These are phyloP conservation scores for Zangia roseola DNA, from an alignment of 768 basidiomycete genomes.

Conservation along the genomic window DNA sequence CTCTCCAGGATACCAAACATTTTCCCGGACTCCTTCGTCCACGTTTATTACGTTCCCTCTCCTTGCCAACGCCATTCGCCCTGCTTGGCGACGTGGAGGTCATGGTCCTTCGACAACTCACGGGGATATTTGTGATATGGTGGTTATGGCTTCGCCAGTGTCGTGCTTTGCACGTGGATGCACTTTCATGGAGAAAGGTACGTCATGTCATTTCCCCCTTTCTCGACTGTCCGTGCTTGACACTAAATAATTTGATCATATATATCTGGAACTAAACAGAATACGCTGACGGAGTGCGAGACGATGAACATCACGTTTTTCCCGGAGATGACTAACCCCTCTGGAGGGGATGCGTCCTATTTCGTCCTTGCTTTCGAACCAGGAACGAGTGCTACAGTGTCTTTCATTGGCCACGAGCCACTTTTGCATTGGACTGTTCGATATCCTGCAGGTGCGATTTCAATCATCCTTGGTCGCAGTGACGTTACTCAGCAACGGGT, in stretches of 20 bases:
- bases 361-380: slow-evolving; percentile 42
- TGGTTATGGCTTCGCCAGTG: slow-evolving; percentile 2
- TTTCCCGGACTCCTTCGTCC: neutral
- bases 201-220: neutral
- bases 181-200: slow-evolving; percentile 9
- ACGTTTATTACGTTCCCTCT: neutral
- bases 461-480: neutral
- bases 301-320: slow-evolving; percentile 7
- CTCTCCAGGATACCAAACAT: neutral
- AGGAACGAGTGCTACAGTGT: slow-evolving; percentile 35
- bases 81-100: slow-evolving; percentile 3
- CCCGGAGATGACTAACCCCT: neutral
- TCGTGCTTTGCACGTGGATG: neutral
- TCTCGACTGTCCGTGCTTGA: neutral
- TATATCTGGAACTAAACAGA: neutral
- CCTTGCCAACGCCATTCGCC: neutral
- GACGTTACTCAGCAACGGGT: neutral
- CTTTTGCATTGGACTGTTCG: slow-evolving; percentile 38
- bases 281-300: slow-evolving; percentile 15
- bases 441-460: slow-evolving; percentile 40
- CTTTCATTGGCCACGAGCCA: slow-evolving; percentile 34
- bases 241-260: neutral
- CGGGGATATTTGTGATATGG: slow-evolving; percentile 1
- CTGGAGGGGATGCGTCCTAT: slow-evolving; percentile 30
- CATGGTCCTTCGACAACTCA: slow-evolving; percentile 14